Conservation (phyloP, 805 yeast genomes). For the Candida broadrunensis region DNA sequence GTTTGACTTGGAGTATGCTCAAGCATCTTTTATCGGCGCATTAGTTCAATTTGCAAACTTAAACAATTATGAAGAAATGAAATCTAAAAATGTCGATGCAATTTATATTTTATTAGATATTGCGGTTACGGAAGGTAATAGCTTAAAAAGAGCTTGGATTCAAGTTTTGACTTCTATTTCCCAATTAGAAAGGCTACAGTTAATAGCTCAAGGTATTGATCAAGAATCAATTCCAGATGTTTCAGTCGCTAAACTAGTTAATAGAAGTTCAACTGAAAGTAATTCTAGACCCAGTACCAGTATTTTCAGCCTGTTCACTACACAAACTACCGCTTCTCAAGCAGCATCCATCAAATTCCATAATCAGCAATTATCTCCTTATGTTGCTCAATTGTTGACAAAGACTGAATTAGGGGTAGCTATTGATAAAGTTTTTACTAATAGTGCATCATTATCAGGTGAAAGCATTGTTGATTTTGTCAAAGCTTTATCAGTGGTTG, state of each 20-base stretch:
- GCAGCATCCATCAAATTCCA: conserved; percentile 68
- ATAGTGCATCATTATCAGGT: conserved; percentile 75
- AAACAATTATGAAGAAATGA: conserved; percentile 74
- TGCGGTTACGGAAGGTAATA: conserved; percentile 78
- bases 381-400: conserved; percentile 54
- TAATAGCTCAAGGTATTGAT: conserved; percentile 83
- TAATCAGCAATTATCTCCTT: conserved; percentile 62
- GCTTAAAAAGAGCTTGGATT: conserved; percentile 75
- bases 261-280: conserved; percentile 52
- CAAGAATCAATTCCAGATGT: conserved; percentile 86
- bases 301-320: conserved; percentile 52
- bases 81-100: conserved; percentile 77
- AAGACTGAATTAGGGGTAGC: conserved; percentile 73
- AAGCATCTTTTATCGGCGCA: conserved; percentile 87
- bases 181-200: conserved; percentile 86
- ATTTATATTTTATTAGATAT: conserved; percentile 69
- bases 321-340: conserved; percentile 54
- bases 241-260: conserved; percentile 66
- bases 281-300: conserved; percentile 36
- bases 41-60: conserved; percentile 82
- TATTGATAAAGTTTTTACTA: conserved; percentile 84
- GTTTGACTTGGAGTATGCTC: conserved; percentile 79
- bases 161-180: conserved; percentile 79
- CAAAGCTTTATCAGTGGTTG: conserved; percentile 79
- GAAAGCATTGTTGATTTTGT: conserved; percentile 86